phyloP scores from a whole-genome alignment of 306 rosid species.

The Fragaria iinumae region DNA sequence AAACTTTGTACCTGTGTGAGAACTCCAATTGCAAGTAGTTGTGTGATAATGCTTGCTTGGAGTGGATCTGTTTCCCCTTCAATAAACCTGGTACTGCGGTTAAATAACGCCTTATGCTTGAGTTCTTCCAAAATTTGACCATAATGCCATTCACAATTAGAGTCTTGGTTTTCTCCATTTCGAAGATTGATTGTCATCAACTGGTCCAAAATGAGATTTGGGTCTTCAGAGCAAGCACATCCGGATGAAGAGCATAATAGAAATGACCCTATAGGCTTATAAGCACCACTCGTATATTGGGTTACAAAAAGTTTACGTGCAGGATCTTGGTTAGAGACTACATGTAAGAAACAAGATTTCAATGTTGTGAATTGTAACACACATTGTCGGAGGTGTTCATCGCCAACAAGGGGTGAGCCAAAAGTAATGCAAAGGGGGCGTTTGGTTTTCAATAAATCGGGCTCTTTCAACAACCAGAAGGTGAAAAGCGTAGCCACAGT shows the following conservation, averaged over 20 bases:
- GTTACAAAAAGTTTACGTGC: conserved; percentile 24
- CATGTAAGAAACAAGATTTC: conserved; percentile 67
- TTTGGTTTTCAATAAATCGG: conserved; percentile 29
- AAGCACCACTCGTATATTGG: neutral
- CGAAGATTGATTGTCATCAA: conserved; percentile 17
- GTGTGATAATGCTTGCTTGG: conserved; percentile 33
- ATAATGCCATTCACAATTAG: conserved; percentile 25
- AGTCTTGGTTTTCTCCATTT: neutral
- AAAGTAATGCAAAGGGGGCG: conserved; percentile 70
- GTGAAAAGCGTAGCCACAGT: conserved; percentile 71
- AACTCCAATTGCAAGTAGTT: conserved; percentile 41
- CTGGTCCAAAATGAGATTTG: neutral
- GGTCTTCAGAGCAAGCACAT: conserved; percentile 41
- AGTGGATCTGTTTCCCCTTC: conserved; percentile 19
- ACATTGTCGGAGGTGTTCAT: conserved; percentile 35
- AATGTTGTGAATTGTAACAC: conserved; percentile 42
- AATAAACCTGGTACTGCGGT: neutral
- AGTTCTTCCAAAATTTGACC: conserved; percentile 34
- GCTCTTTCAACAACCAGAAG: conserved; percentile 41
- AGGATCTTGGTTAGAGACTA: conserved; percentile 48
- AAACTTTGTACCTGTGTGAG: conserved; percentile 29
- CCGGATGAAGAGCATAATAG: conserved; percentile 42
- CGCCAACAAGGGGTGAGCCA: conserved; percentile 71
- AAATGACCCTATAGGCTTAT: conserved; percentile 63
- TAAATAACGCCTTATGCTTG: conserved; percentile 14